phyloP scores from a whole-genome alignment of 2,329 filamentous ascomycete genomes.

The Fusarium sp. region DNA sequence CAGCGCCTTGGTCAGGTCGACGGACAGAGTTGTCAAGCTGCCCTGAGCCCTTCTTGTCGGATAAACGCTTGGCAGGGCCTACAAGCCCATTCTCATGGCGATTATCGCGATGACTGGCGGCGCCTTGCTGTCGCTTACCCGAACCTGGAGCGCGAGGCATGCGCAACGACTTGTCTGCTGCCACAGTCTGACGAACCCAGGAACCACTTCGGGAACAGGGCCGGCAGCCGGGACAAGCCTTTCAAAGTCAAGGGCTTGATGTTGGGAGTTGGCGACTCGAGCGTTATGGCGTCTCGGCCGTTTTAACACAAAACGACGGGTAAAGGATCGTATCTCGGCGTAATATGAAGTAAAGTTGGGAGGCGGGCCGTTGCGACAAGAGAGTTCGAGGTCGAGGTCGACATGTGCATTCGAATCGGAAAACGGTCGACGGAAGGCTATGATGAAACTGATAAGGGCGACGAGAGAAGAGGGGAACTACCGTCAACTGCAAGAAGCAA shows the following conservation, averaged over 20 bases:
- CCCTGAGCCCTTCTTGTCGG: constrained; percentile 61
- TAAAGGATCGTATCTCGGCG: constrained; percentile 26
- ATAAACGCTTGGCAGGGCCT: constrained; percentile 63
- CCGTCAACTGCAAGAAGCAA: constrained; percentile 28
- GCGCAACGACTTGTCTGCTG: constrained; percentile 57
- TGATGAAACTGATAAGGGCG: constrained; percentile 30
- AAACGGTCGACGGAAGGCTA: constrained; percentile 26
- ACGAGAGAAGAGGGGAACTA: constrained; percentile 40
- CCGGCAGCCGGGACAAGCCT: constrained; percentile 54
- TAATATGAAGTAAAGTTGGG: constrained; percentile 23
- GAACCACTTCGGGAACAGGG: constrained; percentile 54
- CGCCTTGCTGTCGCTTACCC: constrained; percentile 73
- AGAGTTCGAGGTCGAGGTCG: constrained; percentile 41
- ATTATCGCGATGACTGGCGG: constrained; percentile 75
- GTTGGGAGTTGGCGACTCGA: constrained; percentile 31
- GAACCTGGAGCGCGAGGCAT: constrained; percentile 73
- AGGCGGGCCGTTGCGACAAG: constrained; percentile 43
- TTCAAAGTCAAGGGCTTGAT: constrained; percentile 41
- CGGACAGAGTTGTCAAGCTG: constrained; percentile 58
- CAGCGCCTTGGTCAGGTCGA: constrained; percentile 50
- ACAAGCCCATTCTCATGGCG: constrained; percentile 91
- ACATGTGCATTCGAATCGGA: constrained; percentile 46
- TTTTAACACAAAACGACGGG: constrained; percentile 27
- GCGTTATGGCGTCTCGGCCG: constrained; percentile 26
- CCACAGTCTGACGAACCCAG: constrained; percentile 55